Conservation (phyloP, 192 early-diverging fungal genomes). For the Chytriomyces sp. region DNA sequence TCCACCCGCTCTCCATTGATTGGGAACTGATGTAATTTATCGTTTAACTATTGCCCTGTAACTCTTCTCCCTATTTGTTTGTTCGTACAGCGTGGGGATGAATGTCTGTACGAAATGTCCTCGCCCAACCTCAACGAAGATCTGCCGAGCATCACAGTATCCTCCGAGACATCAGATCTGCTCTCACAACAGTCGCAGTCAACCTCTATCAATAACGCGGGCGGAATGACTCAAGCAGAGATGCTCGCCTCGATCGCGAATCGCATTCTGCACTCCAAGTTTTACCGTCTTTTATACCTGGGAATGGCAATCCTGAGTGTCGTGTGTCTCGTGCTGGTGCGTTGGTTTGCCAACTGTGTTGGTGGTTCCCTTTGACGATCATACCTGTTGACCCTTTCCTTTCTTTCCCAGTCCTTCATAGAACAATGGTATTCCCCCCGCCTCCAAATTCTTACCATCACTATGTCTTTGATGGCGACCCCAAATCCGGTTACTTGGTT, state of each 20-base stretch:
- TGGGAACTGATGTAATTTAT: no score
- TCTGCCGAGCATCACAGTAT: no score
- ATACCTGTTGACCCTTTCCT: background rate
- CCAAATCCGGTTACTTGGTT: background rate
- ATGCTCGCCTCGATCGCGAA: conserved; percentile 58
- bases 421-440: conserved; percentile 20
- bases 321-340: conserved; percentile 46
- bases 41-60: no score
- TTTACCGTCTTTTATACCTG: conserved; percentile 60
- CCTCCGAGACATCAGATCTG: no score
- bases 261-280: conserved; percentile 58
- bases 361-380: no score
- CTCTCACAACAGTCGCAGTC: no score
- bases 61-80: no score
- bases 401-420: conserved; percentile 13
- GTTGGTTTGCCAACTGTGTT: background rate
- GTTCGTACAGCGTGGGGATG: no score
- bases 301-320: conserved; percentile 52
- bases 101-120: no score
- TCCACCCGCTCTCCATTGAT: no score
- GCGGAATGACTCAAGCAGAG: conserved; percentile 35
- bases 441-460: background rate
- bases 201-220: no score
- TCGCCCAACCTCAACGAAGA: no score
- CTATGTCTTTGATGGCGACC: background rate